Evolutionary conservation across 2,329 filamentous ascomycete species (phyloP), one percentile per base, ranked within the genome.

Genomic region (Colletotrichum shisoi): DNA sequence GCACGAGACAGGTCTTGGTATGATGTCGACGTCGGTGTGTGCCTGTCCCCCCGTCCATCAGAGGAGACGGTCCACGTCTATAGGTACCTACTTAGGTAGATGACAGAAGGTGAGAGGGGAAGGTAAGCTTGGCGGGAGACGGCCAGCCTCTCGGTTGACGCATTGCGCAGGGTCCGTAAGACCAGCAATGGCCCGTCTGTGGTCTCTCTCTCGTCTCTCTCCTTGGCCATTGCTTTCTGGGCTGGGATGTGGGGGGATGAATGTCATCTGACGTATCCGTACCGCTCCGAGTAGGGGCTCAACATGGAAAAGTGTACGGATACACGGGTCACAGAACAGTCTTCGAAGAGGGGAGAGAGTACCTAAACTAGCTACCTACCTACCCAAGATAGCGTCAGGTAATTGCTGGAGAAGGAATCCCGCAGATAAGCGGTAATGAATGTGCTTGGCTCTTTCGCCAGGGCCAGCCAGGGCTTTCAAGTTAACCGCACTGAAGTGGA

Each of bases 211-310:
- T 34, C 31, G 31, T 34, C 31, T 37, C 40, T 27, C 31, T 34
- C 21, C 44, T 31, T 15, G 37, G 34, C 51, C 39, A 52, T 44
- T 34, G 24, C 21, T 57, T 34, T 66, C 49, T 39, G 15, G 39
- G 19, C 42, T 24, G 57, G 49, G 42, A 31, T 19, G 45, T 57
- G 48, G 48, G 27, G 31, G 24, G 40, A 39, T 27, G 48, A 54
- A 21, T 46, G 61, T 68, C 65, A 60, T 64, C 64, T 60, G 61
- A 67, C 65, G 37, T 65, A 34, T 8, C 31, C 65, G 37, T 65
- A 34, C 31, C 31, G 42, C 37, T 56, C 12, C 17, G 42, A 39
- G 11, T 31, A 52, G 37, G 45, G 42, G n/a, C 15, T 27, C 31
- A 37, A 31, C 37, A 31, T 8, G 37, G 37, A 17, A 17, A 19